phyloP scores from a whole-genome alignment of 148 eudicot species.

The Spergularia bocconei region DNA sequence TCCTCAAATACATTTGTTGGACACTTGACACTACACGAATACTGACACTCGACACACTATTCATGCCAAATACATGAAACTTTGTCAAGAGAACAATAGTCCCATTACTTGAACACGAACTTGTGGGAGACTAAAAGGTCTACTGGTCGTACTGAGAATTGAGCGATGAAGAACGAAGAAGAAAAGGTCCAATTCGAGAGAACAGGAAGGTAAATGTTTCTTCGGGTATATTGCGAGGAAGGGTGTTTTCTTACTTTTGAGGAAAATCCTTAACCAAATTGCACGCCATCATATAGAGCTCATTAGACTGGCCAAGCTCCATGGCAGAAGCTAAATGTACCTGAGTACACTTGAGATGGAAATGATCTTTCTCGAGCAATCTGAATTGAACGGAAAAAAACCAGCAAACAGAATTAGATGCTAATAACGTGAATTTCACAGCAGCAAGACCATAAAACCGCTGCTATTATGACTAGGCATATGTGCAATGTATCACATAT shows the following conservation, averaged over 20 bases:
- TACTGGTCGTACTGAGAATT: not conserved
- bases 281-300: conserved; percentile 94
- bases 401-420: conserved; percentile 6
- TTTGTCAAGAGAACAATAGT: not conserved
- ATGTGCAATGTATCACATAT: not conserved
- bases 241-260: conserved; percentile 66
- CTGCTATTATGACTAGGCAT: not conserved
- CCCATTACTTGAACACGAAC: not conserved
- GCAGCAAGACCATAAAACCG: not conserved
- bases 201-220: not conserved
- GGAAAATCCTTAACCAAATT: conserved; percentile 96
- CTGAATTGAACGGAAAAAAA: conserved; percentile 45
- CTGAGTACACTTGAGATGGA: conserved; percentile 81
- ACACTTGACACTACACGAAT: not conserved
- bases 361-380: conserved; percentile 97
- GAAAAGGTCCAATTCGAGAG: not conserved
- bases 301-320: conserved; percentile 96
- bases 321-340: conserved; percentile 97
- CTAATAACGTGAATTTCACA: not conserved
- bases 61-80: not conserved
- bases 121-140: no score
- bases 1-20: not conserved
- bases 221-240: not conserved
- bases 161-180: not conserved
- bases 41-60: not conserved